Percentiles rank a stretch among this genome's conserved stretches.
Conservation (phyloP, 345 rosid genomes). For the Nephelium lappaceum region DNA sequence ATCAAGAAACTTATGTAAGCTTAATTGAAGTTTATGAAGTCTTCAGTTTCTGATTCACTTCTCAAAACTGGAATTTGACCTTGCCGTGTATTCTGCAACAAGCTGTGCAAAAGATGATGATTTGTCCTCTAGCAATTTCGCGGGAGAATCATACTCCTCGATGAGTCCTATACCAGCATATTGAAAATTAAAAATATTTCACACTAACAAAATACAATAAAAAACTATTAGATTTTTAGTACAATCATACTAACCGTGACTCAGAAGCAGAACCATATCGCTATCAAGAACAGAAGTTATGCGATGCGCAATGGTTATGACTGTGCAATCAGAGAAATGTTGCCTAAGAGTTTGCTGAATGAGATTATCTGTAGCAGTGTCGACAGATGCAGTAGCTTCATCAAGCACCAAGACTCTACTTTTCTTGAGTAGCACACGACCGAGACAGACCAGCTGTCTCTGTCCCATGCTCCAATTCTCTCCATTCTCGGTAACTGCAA, state of each 20-base stretch:
- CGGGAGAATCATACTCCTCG: conserved; percentile 68
- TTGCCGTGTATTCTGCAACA: conserved; percentile 67
- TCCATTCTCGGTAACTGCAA: conserved; percentile 74
- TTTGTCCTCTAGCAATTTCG: conserved; percentile 58
- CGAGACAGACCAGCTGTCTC: conserved; percentile 83
- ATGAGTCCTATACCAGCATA: conserved; percentile 52
- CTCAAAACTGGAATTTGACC: conserved; percentile 55
- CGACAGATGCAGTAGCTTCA: conserved; percentile 92
- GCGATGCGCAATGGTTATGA: conserved; percentile 81
- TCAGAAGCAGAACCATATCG: conserved; percentile 78
- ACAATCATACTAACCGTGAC: conserved; percentile 46
- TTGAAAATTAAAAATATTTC: neutral
- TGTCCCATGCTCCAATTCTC: conserved; percentile 98
- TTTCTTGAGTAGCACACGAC: conserved; percentile 77
- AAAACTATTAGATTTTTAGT: neutral
- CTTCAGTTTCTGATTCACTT: neutral
- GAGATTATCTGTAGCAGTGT: conserved; percentile 79
- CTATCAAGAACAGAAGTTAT: conserved; percentile 86
- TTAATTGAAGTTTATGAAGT: neutral
- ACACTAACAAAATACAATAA: neutral
- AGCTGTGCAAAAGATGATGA: conserved; percentile 77
- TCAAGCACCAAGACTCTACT: conserved; percentile 85
- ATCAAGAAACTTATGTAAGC: neutral
- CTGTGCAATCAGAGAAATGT: conserved; percentile 67
- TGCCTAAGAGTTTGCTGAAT: conserved; percentile 71